Conservation (phyloP, 1,284 basidiomycete species). For the Tilletia horrida region DNA sequence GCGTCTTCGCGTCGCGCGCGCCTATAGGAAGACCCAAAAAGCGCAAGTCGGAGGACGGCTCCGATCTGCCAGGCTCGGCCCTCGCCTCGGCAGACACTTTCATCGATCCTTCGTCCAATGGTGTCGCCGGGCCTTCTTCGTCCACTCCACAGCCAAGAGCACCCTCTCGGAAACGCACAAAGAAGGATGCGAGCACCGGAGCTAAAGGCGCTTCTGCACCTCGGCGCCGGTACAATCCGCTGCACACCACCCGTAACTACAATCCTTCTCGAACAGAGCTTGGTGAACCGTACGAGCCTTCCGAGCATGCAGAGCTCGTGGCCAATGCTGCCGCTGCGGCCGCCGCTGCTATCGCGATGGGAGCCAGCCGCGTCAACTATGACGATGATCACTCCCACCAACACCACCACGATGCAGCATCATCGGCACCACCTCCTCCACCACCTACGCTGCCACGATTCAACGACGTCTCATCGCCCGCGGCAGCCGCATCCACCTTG, state of each 20-base stretch:
- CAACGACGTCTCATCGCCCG: constrained; percentile 15
- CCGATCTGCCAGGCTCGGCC: neutral
- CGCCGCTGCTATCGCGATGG: constrained; percentile 9
- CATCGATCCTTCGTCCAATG: neutral
- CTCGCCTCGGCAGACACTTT: neutral
- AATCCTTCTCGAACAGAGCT: neutral
- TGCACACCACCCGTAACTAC: too few species aligned
- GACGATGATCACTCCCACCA: neutral
- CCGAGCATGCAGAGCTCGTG: neutral
- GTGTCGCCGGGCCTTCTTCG: neutral
- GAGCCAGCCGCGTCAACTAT: neutral
- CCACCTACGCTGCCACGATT: neutral
- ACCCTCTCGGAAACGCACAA: neutral
- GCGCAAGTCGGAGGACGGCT: constrained; percentile 26
- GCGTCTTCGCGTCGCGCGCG: constrained; percentile 35
- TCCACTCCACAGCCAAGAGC: neutral
- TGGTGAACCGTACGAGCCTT: too few species aligned
- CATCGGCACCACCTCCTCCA: neutral
- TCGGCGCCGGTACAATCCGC: constrained; percentile 4
- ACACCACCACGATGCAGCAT: too few species aligned
- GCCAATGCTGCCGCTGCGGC: constrained; percentile 10
- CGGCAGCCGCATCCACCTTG: constrained; percentile 6
- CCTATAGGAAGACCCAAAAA: constrained; percentile 45
- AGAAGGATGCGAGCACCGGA: constrained; percentile 17
- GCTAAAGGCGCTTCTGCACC: neutral